Evolutionary conservation across 139 green algal genomes (phyloP).

Genomic region (Chlorella sp.): DNA sequence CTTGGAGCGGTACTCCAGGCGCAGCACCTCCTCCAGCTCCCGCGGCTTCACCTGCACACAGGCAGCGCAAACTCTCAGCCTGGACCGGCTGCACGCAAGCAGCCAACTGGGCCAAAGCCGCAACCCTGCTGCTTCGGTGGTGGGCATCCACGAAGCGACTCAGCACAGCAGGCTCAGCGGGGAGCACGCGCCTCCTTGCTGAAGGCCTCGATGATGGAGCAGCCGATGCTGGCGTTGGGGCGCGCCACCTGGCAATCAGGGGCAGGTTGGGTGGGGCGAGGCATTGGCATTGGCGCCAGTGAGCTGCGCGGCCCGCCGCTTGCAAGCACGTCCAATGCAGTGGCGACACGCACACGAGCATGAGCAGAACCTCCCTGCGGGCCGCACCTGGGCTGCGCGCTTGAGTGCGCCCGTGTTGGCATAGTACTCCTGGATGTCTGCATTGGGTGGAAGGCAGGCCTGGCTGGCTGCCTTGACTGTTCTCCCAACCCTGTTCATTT

Average conservation of each 20-base stretch:
- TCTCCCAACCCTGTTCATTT: no score
- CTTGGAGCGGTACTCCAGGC: conserved; percentile 96
- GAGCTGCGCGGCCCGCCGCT: no score
- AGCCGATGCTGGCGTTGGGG: conserved; percentile 52
- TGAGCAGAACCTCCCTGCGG: neutral
- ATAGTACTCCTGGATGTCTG: conserved; percentile 86
- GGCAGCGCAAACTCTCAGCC: no score
- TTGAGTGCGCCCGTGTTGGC: conserved; percentile 83
- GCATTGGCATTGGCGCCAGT: neutral
- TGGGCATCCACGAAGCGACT: no score
- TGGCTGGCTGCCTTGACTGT: no score
- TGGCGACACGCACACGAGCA: neutral
- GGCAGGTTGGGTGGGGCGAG: neutral
- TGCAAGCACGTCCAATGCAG: neutral
- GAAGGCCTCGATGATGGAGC: conserved; percentile 90
- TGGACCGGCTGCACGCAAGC: no score
- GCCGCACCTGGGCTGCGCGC: conserved; percentile 71
- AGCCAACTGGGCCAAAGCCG: no score
- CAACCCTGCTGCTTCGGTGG: no score
- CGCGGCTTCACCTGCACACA: conserved; percentile 41
- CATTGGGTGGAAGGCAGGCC: no score
- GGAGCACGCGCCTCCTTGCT: conserved; percentile 45
- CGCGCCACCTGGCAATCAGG: neutral
- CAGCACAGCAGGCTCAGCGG: no score
- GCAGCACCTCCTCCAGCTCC: conserved; percentile 92